Base-by-base conservation (phyloP, 331 rosid species). In the Dryas integrifolia region DNA sequence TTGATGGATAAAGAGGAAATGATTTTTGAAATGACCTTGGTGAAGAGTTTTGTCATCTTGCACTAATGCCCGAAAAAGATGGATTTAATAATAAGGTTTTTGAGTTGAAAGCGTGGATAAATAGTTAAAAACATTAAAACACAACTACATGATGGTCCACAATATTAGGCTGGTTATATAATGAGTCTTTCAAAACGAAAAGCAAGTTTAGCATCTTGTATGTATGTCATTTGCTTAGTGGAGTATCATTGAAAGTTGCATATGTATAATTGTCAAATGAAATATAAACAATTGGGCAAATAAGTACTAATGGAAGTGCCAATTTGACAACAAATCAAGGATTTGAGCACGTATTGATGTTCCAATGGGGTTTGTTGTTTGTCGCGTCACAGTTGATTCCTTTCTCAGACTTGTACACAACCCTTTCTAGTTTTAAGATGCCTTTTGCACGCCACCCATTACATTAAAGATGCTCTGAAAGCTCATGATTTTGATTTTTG, bases 11-110 rank as follows among this genome's bases (percentile, higher is more conserved):
- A 24, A 14, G 53, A 57, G 59, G 38, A 11, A 50, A 58, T 45
- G 35, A 46, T 47, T 57, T 58, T 14, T 58, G 57, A 71, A 58
- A 71, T 30, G 75, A 71, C 75, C 49, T 70, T 57, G 45, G 55
- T 38, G 47, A 44, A 15, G 7, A 61, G 8, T 3, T 48, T 45
- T 45, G 75, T 71, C 75, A 71, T 71, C 46, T 45, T 26, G 66
- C 75, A 58, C 57, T 71, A 71, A 21, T 5, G 14, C 3, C 4
- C 2, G 11, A 30, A 24, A 63, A 45, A 45, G 47, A 56, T 43
- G 15, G 44, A 9, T 18, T 43, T 16, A 38, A 15, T 13, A 70
- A 16, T 18, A 8, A 40, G 45, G 43, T 67, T 67, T 4, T 4
- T 50, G 35, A 30, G 35, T 30, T 30, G 35, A 30, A 30, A 30